These are phyloP conservation scores for Phascolomyces articulosus DNA, from an alignment of 371 early-diverging fungal genomes.

Conservation along the genomic window DNA sequence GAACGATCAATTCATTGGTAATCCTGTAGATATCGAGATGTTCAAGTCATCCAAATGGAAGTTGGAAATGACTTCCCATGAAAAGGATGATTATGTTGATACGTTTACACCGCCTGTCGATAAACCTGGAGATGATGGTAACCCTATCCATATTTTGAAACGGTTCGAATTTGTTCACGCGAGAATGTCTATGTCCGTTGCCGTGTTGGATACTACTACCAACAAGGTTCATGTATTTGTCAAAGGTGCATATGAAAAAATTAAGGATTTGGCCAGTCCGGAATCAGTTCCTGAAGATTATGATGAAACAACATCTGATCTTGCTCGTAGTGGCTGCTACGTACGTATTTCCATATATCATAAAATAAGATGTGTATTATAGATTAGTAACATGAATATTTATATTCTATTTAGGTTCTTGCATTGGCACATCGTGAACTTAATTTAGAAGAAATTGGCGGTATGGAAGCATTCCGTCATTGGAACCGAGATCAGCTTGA, in stretches of 20 bases:
- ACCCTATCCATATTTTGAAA: conserved; percentile 47
- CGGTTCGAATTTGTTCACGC: conserved; percentile 84
- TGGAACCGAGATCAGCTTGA: conserved; percentile 70
- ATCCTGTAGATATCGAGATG: conserved; percentile 89
- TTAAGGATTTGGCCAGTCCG: conserved; percentile 40
- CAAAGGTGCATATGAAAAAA: conserved; percentile 82
- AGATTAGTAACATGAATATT: neutral
- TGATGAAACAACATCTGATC: conserved; percentile 39
- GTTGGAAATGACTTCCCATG: neutral
- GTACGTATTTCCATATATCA: conserved; percentile 29
- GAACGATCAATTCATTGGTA: conserved; percentile 72
- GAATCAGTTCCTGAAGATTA: conserved; percentile 64
- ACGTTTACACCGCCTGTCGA: conserved; percentile 26
- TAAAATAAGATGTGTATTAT: neutral
- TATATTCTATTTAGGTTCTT: conserved; percentile 23
- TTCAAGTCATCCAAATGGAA: conserved; percentile 58
- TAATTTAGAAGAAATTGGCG: conserved; percentile 45
- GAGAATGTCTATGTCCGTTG: conserved; percentile 80
- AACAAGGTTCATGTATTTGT: conserved; percentile 61
- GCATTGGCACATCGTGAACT: conserved; percentile 61
- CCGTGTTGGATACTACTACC: conserved; percentile 57
- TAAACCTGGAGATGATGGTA: conserved; percentile 9
- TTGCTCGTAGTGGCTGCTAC: conserved; percentile 76
- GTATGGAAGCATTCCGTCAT: conserved; percentile 26
- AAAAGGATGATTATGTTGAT: conserved; percentile 12